A percentile compares a stretch with the other conserved stretches of the same genome.
Evolutionary conservation across 2,329 filamentous ascomycete species (phyloP).

Genomic region (Sarocladiaceae sp.): DNA sequence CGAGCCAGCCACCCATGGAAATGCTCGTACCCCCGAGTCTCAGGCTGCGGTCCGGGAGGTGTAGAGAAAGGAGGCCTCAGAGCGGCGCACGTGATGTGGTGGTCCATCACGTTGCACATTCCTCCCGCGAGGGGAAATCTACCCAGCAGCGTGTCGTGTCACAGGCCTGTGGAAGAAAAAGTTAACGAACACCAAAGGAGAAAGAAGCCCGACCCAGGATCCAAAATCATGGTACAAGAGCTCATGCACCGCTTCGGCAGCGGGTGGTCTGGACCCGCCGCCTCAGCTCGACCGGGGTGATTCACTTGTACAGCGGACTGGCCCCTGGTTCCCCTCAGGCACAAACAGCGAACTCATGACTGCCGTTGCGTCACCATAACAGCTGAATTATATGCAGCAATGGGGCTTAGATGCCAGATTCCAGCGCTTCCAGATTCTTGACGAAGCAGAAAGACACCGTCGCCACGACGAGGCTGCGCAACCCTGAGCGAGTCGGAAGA

Average conservation of each 20-base stretch:
- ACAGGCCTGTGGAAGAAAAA: neutral
- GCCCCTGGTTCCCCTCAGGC: neutral
- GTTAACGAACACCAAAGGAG: neutral
- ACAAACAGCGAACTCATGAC: neutral
- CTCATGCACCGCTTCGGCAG: neutral
- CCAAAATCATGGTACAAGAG: neutral
- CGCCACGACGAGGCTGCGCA: too few relatives aligned
- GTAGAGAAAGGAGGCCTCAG: neutral
- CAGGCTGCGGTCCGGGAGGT: too few relatives aligned
- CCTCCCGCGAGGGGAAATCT: too few relatives aligned
- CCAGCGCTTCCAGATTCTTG: too few relatives aligned
- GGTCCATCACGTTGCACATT: too few relatives aligned
- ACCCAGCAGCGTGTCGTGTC: too few relatives aligned
- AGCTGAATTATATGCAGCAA: conserved; percentile 6
- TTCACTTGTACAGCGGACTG: neutral
- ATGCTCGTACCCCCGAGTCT: too few relatives aligned
- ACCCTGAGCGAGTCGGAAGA: neutral
- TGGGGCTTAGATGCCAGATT: too few relatives aligned
- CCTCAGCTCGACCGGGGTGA: conserved; percentile 4
- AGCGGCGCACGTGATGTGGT: neutral
- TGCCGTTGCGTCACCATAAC: conserved; percentile 8
- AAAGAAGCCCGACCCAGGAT: neutral
- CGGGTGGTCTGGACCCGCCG: conserved; percentile 6
- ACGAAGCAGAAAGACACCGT: too few relatives aligned
- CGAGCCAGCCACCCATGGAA: too few relatives aligned